Percentiles rank a stretch among this genome's conserved stretches.
phyloP scores from a whole-genome alignment of 2,329 filamentous ascomycete genomes.

The Leptographium lundbergii region DNA sequence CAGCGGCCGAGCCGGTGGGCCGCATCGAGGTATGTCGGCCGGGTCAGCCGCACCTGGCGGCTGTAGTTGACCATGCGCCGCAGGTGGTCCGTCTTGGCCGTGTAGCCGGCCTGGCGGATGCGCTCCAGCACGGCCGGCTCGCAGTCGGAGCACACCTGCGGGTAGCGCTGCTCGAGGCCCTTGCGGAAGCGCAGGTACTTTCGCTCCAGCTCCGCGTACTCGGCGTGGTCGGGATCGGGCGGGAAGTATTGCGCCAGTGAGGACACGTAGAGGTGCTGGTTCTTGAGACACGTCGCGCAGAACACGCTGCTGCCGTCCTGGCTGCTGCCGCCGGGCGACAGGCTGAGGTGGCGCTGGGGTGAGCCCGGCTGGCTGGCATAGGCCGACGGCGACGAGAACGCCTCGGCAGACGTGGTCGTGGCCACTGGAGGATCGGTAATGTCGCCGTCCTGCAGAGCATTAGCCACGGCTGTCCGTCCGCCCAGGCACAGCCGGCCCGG shows the following conservation, averaged over 20 bases:
- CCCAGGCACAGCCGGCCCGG: too few relatives aligned
- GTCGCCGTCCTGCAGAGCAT: slow-evolving; percentile 54
- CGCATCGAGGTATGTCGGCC: slow-evolving; percentile 28
- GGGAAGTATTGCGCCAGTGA: slow-evolving; percentile 70
- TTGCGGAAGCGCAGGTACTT: slow-evolving; percentile 58
- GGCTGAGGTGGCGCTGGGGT: slow-evolving; percentile 12
- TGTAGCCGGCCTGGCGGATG: slow-evolving; percentile 62
- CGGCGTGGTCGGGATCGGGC: slow-evolving; percentile 48
- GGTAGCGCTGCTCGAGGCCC: slow-evolving; percentile 70
- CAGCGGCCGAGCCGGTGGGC: slow-evolving; percentile 28
- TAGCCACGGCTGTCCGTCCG: not conserved
- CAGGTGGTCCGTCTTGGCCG: slow-evolving; percentile 71
- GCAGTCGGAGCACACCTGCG: slow-evolving; percentile 75
- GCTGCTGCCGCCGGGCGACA: slow-evolving; percentile 8
- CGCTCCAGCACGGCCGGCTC: slow-evolving; percentile 58
- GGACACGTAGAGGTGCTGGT: slow-evolving; percentile 70
- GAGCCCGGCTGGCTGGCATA: slow-evolving; percentile 33
- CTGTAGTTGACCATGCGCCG: slow-evolving; percentile 61
- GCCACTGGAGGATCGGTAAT: slow-evolving; percentile 74
- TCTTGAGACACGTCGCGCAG: slow-evolving; percentile 73
- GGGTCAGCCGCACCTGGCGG: slow-evolving; percentile 28
- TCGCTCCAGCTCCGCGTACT: slow-evolving; percentile 55
- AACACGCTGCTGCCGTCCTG: slow-evolving; percentile 26
- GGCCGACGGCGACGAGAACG: slow-evolving; percentile 24
- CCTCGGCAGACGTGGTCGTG: slow-evolving; percentile 34